phyloP scores from a whole-genome alignment of 441 rosid genomes.

The Euphorbia neoarborescens region DNA sequence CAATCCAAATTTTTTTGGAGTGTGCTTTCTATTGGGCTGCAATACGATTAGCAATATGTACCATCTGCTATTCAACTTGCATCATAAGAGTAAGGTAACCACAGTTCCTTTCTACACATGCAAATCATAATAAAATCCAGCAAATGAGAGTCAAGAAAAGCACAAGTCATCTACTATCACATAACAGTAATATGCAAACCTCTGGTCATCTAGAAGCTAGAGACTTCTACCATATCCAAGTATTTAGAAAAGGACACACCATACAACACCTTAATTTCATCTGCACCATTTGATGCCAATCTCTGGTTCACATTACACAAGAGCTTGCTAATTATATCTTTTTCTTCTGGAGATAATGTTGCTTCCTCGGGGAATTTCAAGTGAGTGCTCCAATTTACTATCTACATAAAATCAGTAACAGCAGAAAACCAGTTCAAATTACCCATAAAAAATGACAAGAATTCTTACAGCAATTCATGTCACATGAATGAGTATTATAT shows the following conservation, averaged over 20 bases:
- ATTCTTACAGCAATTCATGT: not conserved
- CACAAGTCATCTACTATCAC: no score
- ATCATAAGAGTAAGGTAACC: no score
- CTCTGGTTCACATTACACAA: slow-evolving; percentile 81
- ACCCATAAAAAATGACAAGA: not conserved
- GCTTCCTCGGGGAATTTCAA: slow-evolving; percentile 95
- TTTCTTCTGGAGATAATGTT: slow-evolving; percentile 72
- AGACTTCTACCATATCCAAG: slow-evolving; percentile 16
- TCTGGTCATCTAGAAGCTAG: no score
- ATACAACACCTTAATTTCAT: slow-evolving; percentile 76
- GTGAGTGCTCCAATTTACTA: slow-evolving; percentile 90
- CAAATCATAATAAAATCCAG: no score
- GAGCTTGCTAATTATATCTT: slow-evolving; percentile 75
- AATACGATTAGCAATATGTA: no score
- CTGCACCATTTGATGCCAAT: slow-evolving; percentile 75
- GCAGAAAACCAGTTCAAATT: not conserved
- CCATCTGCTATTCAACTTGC: no score
- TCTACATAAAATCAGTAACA: slow-evolving; percentile 34
- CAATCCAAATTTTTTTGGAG: no score
- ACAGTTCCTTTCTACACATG: no score
- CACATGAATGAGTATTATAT: not conserved
- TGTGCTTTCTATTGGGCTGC: no score
- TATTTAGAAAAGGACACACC: slow-evolving; percentile 35
- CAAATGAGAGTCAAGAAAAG: no score
- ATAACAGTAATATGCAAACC: no score